phyloP scores from a whole-genome alignment of 2,329 filamentous ascomycete species.

The Akanthomyces lecanii region DNA sequence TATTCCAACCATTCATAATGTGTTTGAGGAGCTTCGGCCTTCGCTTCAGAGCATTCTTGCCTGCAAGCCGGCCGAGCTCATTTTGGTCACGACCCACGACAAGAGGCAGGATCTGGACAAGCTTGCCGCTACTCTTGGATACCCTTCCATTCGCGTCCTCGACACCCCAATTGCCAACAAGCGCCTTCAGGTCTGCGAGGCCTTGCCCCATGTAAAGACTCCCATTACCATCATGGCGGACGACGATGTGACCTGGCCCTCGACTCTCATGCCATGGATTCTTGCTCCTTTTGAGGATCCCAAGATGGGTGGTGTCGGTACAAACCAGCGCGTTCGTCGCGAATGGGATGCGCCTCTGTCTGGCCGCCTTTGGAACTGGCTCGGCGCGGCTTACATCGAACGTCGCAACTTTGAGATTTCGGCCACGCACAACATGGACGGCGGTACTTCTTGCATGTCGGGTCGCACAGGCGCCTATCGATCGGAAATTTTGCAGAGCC shows the following conservation, averaged over 20 bases:
- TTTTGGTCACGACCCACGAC: conserved; percentile 82
- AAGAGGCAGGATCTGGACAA: conserved; percentile 66
- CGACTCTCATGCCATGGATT: conserved; percentile 83
- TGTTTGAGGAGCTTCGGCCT: conserved; percentile 75
- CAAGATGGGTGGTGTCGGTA: conserved; percentile 83
- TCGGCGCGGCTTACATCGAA: conserved; percentile 88
- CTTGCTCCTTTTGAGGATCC: conserved; percentile 85
- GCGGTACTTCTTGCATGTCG: conserved; percentile 94
- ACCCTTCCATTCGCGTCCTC: conserved; percentile 66
- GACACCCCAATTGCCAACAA: conserved; percentile 88
- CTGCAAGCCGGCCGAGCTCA: conserved; percentile 66
- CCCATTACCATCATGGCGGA: conserved; percentile 88
- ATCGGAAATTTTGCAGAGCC: conserved; percentile 79
- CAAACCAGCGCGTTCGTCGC: conserved; percentile 80
- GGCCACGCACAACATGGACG: conserved; percentile 90
- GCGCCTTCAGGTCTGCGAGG: conserved; percentile 86
- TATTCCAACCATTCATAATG: conserved; percentile 86
- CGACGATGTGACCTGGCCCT: conserved; percentile 91
- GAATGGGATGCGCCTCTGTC: conserved; percentile 56
- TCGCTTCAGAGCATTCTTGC: conserved; percentile 75
- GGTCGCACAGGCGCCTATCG: conserved; percentile 91
- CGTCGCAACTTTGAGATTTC: conserved; percentile 96
- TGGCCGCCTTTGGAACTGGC: conserved; percentile 75
- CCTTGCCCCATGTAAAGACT: conserved; percentile 79
- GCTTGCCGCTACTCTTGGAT: conserved; percentile 58